phyloP scores from a whole-genome alignment of 129 eudicot genomes.

The Cynara cardunculus region DNA sequence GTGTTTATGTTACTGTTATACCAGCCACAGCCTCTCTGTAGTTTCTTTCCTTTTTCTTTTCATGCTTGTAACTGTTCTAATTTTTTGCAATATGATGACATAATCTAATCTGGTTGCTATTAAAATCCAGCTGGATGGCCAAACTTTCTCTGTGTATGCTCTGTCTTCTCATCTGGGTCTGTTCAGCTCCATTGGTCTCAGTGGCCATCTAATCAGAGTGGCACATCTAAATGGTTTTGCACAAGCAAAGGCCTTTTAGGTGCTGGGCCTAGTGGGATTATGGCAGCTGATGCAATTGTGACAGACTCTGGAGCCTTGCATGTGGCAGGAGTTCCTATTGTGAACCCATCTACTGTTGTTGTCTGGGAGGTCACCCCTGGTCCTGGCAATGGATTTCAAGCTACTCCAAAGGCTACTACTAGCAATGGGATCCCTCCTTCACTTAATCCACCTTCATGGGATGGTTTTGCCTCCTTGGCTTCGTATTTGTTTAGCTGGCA shows the following conservation, averaged over 20 bases:
- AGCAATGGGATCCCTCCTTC: constrained; percentile 83
- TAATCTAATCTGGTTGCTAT: constrained; percentile 4
- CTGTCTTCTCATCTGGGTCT: constrained; percentile 99
- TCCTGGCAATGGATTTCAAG: constrained; percentile 91
- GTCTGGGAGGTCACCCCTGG: constrained; percentile 99
- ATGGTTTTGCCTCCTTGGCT: constrained; percentile 85
- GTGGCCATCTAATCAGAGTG: constrained; percentile 67
- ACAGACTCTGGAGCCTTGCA: constrained; percentile 97
- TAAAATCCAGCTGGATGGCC: constrained; percentile 90
- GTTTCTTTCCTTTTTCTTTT: neutral
- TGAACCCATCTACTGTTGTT: constrained; percentile 98
- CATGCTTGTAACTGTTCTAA: neutral
- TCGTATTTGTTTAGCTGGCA: constrained; percentile 90
- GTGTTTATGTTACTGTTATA: neutral
- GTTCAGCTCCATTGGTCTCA: constrained; percentile 97
- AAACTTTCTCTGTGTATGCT: constrained; percentile 95
- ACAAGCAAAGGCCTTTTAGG: constrained; percentile 98
- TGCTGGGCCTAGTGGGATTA: constrained; percentile 97
- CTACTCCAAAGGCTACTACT: constrained; percentile 65
- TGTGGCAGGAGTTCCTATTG: constrained; percentile 99
- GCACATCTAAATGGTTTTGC: constrained; percentile 85
- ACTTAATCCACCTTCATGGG: constrained; percentile 81
- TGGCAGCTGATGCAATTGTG: constrained; percentile 99
- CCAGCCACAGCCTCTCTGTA: neutral
- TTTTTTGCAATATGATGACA: neutral